Base-by-base conservation (phyloP, 805 yeast genomes). In the Maudiozyma barnettii region DNA sequence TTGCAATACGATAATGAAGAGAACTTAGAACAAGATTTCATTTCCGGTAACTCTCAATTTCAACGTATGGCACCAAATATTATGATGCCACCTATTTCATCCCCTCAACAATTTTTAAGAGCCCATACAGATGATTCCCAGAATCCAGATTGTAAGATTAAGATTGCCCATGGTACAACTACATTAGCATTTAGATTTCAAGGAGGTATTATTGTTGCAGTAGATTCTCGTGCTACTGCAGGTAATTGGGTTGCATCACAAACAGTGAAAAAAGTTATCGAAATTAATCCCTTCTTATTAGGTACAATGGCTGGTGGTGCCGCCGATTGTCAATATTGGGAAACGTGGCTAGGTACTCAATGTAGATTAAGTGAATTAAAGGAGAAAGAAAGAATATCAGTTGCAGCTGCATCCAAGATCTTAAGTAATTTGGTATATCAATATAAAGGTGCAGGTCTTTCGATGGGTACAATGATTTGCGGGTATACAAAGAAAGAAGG, bases 271-370 rank as follows among this genome's bases (percentile, higher is more conserved):
- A 93, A 93, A 69, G 99, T 93, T 47, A 89, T 93, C 60, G 91
- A 91, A 68, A 93, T 93, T 70, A 93, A 93, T 68, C 96, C 97
- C 46, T 84, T 86, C 66, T 70, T 93, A 54, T 75, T 93, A 58
- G 99, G 99, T 54, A 93, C 99, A 19, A 82, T 93, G 96, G 99
- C 99, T 31, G 99, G 99, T 70, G 98, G 98, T 73, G 99, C 99
- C 44, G 98, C 98, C 30, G 99, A 93, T 70, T 93, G 99, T 75
- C 99, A 93, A 68, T 93, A 75, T 69, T 93, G 99, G 99, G 98
- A 93, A 71, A 87, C 97, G 35, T 93, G 98, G 98, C 76, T 93
- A 51, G 99, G 99, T 52, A 74, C 95, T 16, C 97, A 93, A 70
- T 91, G 98, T 72, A 76, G 99, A 61, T 70, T 93, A 59, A 95